phyloP scores from a whole-genome alignment of 1,284 basidiomycete genomes.

The Fomitopsis betulina region DNA sequence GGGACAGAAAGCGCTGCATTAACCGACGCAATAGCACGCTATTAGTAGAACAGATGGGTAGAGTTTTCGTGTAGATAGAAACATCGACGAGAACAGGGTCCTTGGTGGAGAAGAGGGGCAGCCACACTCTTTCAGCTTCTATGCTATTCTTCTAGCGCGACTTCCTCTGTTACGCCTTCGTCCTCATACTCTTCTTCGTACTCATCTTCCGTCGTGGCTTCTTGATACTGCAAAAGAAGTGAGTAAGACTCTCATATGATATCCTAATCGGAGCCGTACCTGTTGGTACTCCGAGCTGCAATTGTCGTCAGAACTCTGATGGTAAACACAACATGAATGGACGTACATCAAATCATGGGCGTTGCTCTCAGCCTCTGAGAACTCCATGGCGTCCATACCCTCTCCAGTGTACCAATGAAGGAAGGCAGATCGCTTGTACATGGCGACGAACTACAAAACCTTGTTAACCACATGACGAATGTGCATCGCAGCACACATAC shows the following conservation, averaged over 20 bases:
- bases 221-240: slow-evolving; percentile 49
- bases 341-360: slow-evolving; percentile 76
- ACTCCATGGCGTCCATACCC: slow-evolving; percentile 92
- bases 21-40: slow-evolving; percentile 2
- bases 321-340: background rate
- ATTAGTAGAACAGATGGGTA: slow-evolving; percentile 1
- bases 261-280: slow-evolving; percentile 28
- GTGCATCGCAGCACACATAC: slow-evolving; percentile 28
- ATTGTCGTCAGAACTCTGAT: slow-evolving; percentile 25
- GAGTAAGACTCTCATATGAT: slow-evolving; percentile 1
- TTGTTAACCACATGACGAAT: background rate
- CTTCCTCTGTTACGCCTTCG: slow-evolving; percentile 6
- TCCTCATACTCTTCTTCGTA: slow-evolving; percentile 26
- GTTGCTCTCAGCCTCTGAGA: slow-evolving; percentile 87
- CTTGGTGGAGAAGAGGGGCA: background rate
- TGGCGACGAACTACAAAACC: slow-evolving; percentile 57
- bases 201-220: slow-evolving; percentile 45
- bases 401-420: slow-evolving; percentile 91
- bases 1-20: background rate
- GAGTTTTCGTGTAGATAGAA: background rate
- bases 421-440: slow-evolving; percentile 85
- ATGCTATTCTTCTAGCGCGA: slow-evolving; percentile 8
- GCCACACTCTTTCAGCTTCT: background rate
- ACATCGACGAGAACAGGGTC: background rate
- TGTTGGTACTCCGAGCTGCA: slow-evolving; percentile 70